Percentiles rank a stretch among this genome's conserved stretches.
phyloP scores from a whole-genome alignment of 2,329 filamentous ascomycete genomes.

The Penicillium psychrosexuale region DNA sequence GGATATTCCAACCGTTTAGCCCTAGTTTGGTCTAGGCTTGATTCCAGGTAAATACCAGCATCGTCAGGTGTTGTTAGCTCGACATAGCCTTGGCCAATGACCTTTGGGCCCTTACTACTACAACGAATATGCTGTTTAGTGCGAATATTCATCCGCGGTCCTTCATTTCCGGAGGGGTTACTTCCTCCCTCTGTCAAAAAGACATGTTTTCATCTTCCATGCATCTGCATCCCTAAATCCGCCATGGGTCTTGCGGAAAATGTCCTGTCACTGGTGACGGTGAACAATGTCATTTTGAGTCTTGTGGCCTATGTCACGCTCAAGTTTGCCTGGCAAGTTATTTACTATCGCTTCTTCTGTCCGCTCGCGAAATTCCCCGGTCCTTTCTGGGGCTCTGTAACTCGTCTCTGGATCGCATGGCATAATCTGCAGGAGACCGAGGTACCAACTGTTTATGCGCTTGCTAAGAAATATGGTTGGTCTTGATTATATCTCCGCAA shows the following conservation, averaged over 20 bases:
- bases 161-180: background rate
- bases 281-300: slow-evolving; percentile 23
- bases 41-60: background rate
- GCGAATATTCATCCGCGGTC: background rate
- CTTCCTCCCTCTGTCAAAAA: background rate
- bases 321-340: slow-evolving; percentile 35
- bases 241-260: slow-evolving; percentile 28
- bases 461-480: slow-evolving; percentile 51
- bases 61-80: slow-evolving; percentile 3
- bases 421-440: slow-evolving; percentile 52
- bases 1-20: background rate
- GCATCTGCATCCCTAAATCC: slow-evolving; percentile 7
- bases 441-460: slow-evolving; percentile 39
- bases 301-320: slow-evolving; percentile 24
- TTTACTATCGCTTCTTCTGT: slow-evolving; percentile 50
- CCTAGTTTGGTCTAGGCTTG: background rate
- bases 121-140: slow-evolving; percentile 3
- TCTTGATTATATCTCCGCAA: background rate
- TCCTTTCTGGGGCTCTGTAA: slow-evolving; percentile 54
- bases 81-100: slow-evolving; percentile 6
- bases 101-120: slow-evolving; percentile 15
- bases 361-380: slow-evolving; percentile 54
- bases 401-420: slow-evolving; percentile 54
- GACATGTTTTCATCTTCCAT: background rate
- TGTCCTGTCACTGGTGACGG: slow-evolving; percentile 28